phyloP scores from a whole-genome alignment of 495 filamentous ascomycete species.

The Viridothelium virens region DNA sequence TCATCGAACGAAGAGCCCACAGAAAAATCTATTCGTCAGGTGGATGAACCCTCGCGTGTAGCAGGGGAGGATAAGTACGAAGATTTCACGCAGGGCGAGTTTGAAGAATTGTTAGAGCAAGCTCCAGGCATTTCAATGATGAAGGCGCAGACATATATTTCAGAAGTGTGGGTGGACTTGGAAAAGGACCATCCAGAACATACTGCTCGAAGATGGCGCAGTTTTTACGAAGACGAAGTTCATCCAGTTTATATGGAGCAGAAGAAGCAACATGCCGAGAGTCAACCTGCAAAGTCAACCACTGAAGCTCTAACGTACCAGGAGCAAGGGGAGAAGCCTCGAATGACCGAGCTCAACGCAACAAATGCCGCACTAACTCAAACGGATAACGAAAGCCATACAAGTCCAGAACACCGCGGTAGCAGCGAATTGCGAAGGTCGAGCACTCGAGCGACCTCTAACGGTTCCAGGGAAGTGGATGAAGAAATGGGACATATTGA shows the following conservation, averaged over 20 bases:
- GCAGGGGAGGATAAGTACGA: not conserved
- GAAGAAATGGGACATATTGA: not conserved
- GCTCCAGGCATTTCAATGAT: slow-evolving; percentile 19
- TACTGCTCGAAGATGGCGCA: slow-evolving; percentile 20
- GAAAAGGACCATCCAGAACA: slow-evolving; percentile 16
- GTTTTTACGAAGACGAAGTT: slow-evolving; percentile 21
- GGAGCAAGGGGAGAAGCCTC: slow-evolving; percentile 1
- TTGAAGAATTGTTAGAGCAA: slow-evolving; percentile 15
- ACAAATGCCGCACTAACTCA: not conserved
- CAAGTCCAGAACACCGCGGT: not conserved
- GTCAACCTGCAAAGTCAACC: not conserved
- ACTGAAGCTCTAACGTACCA: too few relatives aligned
- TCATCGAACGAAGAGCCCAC: not conserved
- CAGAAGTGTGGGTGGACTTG: slow-evolving; percentile 22
- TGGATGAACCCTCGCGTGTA: not conserved
- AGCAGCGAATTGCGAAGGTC: not conserved
- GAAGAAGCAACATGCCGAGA: not conserved
- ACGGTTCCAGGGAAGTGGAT: not conserved
- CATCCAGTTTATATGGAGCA: slow-evolving; percentile 14
- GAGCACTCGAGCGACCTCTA: not conserved
- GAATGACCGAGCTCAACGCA: not conserved
- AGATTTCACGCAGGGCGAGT: slow-evolving; percentile 16
- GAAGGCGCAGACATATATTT: not conserved
- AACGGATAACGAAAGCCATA: not conserved
- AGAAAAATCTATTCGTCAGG: not conserved